These are phyloP conservation scores for Pontederia crassipes DNA, from an alignment of 176 grass and related monocot species.

Conservation along the genomic window DNA sequence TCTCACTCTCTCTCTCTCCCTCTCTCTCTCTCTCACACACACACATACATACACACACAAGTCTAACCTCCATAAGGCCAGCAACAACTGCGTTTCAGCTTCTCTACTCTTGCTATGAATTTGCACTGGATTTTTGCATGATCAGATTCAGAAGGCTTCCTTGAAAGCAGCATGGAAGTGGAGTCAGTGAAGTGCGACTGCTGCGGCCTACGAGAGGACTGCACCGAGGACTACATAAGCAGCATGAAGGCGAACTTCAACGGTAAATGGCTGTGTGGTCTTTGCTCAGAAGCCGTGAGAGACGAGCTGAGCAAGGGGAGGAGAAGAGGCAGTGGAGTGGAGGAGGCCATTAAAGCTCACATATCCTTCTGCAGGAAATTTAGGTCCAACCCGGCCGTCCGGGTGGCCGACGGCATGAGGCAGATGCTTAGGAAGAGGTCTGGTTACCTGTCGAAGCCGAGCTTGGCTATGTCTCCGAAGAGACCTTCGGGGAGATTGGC, in stretches of 20 bases:
- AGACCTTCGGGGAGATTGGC: too few relatives aligned
- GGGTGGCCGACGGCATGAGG: conserved; percentile 3
- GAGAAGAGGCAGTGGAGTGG: not conserved
- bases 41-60: too few relatives aligned
- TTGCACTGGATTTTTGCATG: not conserved
- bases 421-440: conserved; percentile 9
- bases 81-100: not conserved
- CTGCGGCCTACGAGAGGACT: conserved; percentile 10
- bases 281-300: conserved; percentile 11
- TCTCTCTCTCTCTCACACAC: too few relatives aligned
- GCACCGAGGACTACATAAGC: conserved; percentile 9
- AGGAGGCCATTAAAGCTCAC: conserved; percentile 11
- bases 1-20: too few relatives aligned
- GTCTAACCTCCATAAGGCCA: not conserved
- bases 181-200: conserved; percentile 3
- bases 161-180: conserved; percentile 1
- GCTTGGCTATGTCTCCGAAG: too few relatives aligned
- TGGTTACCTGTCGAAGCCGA: not conserved
- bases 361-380: conserved; percentile 5
- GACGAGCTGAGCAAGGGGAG: not conserved
- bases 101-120: not conserved
- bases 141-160: not conserved
- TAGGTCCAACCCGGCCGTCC: not conserved
- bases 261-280: conserved; percentile 10
- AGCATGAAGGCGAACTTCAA: conserved; percentile 1